Evolutionary conservation across 1,139 yeast species (phyloP), one percentile per base, ranked within the genome.

Genomic region (Kodamaea suecica): DNA sequence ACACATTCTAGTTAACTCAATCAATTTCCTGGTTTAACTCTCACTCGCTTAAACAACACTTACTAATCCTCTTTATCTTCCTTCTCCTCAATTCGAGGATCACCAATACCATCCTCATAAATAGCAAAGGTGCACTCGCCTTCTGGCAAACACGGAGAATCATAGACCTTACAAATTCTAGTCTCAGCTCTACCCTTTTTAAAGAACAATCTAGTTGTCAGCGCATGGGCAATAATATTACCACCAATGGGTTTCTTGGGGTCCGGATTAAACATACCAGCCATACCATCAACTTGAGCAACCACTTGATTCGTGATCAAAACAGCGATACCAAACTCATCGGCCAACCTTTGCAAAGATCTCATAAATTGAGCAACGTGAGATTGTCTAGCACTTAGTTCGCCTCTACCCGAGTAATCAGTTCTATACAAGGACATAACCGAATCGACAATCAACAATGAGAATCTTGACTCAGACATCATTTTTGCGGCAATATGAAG

Each of bases 161-260:
- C 98, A 49, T 87, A 88, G 37, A 92, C 83, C 59, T 87, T 88
- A 64, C 97, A 92, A 27, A 87, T 82, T 67, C 98, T 80, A 52
- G 86, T 92, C 49, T 88, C 95, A 14, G 83, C 97, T 47, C 84
- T 77, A 30, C 96, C 97, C 66, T 92, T 92, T 54, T 83, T 83
- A 57, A 92, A 80, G 33, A 87, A 84, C 42, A 92, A 73, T 50
- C 97, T 75, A 1, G 98, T 92, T 7, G 97, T 92, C 3, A 97
- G 87, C 15, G 95, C 82, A 58, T 94, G 99, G 2, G 98, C 98
- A 61, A 94, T 83, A 49, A 94, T 92, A 53, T 94, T 92, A 51
- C 99, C 99, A 39, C 99, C 99, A 49, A 94, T 92, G 8, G 99
- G 98, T 59, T 94, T 94, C 61, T 94, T 94, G n/a, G 98, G 97